Evolutionary conservation across 148 eudicot genomes (phyloP).

Genomic region (Fallopia convolvulus): DNA sequence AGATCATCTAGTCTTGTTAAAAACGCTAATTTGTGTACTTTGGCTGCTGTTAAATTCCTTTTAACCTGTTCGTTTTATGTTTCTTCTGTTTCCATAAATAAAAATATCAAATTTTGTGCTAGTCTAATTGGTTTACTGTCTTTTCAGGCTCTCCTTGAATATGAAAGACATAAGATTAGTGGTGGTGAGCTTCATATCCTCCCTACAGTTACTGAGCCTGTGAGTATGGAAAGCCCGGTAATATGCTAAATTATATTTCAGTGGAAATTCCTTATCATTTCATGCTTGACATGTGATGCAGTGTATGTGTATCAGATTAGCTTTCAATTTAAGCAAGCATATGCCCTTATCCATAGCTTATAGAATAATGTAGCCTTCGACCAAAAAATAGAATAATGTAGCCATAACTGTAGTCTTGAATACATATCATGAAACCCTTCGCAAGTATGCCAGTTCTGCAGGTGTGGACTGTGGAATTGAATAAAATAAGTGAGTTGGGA

Average conservation of each 20-base stretch:
- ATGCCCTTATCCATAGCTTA: not conserved
- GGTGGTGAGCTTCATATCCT: constrained; percentile 27
- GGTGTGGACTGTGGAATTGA: not conserved
- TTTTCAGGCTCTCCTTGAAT: constrained; percentile 45
- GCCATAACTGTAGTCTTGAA: not conserved
- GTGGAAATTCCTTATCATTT: not conserved
- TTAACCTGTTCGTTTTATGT: not conserved
- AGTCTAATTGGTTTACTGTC: not conserved
- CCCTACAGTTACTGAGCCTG: constrained; percentile 23
- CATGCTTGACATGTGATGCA: not conserved
- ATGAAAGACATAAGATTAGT: constrained; percentile 30
- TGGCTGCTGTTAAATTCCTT: not conserved
- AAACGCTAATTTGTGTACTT: not conserved
- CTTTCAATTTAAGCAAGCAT: not conserved
- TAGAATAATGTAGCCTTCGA: not conserved
- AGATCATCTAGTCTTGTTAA: not conserved
- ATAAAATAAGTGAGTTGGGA: not conserved
- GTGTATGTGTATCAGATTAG: not conserved
- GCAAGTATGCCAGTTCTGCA: not conserved
- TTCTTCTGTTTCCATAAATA: not conserved
- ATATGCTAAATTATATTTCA: not conserved
- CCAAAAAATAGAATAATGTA: not conserved
- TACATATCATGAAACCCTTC: too few relatives aligned
- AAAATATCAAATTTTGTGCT: not conserved
- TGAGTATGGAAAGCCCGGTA: constrained; percentile 36